Evolutionary conservation across 345 rosid genomes (phyloP), one percentile per base, ranked within the genome.

Genomic region (Eutrema japonicum): DNA sequence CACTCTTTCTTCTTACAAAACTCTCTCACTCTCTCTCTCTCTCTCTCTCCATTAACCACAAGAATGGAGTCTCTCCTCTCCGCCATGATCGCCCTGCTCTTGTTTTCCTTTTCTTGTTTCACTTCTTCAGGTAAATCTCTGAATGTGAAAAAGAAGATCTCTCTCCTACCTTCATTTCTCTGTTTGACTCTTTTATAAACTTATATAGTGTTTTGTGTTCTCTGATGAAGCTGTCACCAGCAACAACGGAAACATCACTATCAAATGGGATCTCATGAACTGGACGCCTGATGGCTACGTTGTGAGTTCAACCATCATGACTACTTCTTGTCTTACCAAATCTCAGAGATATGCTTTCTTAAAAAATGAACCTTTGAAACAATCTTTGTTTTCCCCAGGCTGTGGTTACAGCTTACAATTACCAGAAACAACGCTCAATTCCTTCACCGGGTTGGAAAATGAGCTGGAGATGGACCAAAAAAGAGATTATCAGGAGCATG

Each of bases 281-380:
- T 94, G 97, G 98, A 92, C 86, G 7, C 80, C 97, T 62, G 99
- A 92, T 83, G 96, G 97, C 75, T 94, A 91, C 77, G 86, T 83
- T 51, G 98, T 94, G 83, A 89, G 95, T 80, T 51, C 30, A 47
- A 4, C n/a, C 55, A 27, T 2, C 8, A 51, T 27, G 36, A 12
- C 38, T 53, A 38, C 47, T 45, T 46, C 45, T 10, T 30, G 22
- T 45, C 38, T 56, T 29, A 45, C 48, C 16, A 38, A 62, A 13
- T 35, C 6, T 18, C 10, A 27, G 3, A 32, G 7, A 14, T 14
- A 35, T 37, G 8, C 18, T 13, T 49, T 54, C 38, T 49, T 12
- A 30, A 62, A n/a, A 53, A 3, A 10, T 14, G 7, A 30, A 13
- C 37, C 54, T 40, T 4, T 70, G 29, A 62, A 11, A 37, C 50